phyloP scores from a whole-genome alignment of 2,329 filamentous ascomycete species.

The Alternaria sp. region DNA sequence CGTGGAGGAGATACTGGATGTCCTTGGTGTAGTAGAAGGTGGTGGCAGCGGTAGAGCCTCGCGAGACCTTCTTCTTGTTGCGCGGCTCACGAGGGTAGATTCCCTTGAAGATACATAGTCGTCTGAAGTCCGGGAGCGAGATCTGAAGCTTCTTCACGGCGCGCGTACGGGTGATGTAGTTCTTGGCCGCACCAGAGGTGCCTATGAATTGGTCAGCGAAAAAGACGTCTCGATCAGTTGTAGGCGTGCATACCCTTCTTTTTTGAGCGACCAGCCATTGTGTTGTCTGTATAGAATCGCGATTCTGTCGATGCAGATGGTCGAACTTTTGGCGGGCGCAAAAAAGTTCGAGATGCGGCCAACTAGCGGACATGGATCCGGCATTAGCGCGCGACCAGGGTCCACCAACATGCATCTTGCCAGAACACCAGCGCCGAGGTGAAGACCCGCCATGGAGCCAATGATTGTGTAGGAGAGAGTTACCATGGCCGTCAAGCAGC shows the following conservation, averaged over 20 bases:
- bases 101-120: constrained; percentile 99
- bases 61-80: constrained; percentile 96
- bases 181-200: constrained; percentile 90
- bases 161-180: constrained; percentile 97
- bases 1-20: constrained; percentile 97
- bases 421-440: constrained; percentile 15
- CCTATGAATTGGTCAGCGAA: constrained; percentile 58
- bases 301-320: constrained; percentile 14
- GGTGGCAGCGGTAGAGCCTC: constrained; percentile 86
- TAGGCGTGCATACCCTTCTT: constrained; percentile 69
- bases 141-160: constrained; percentile 98
- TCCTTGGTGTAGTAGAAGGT: constrained; percentile 95
- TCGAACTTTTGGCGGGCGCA: constrained; percentile 27
- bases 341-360: constrained; percentile 45
- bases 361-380: constrained; percentile 32
- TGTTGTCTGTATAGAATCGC: constrained; percentile 9
- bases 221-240: accelerated
- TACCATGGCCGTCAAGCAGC: constrained; percentile 58
- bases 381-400: constrained; percentile 32
- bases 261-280: constrained; percentile 51
- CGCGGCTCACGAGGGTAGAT: constrained; percentile 98
- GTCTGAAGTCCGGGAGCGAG: constrained; percentile 94
- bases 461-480: constrained; percentile 9
- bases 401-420: constrained; percentile 16
- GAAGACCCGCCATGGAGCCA: constrained; percentile 22